Percentiles rank a stretch among this genome's conserved stretches.
phyloP scores from a whole-genome alignment of 176 grass and related monocot genomes.

The Canna indica region DNA sequence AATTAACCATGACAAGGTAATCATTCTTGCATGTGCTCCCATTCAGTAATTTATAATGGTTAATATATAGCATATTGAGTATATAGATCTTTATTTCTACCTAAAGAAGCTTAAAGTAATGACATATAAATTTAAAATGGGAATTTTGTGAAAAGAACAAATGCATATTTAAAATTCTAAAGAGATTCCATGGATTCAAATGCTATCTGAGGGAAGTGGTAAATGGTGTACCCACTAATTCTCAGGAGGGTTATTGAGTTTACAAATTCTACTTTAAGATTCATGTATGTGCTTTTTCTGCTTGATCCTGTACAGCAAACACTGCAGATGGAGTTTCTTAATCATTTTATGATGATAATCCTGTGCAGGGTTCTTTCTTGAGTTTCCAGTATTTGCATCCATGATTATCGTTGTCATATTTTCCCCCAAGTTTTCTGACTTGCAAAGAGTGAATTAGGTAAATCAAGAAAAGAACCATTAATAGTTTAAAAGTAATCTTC shows the following conservation, averaged over 20 bases:
- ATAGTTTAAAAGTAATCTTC: too few species aligned
- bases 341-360: background rate
- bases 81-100: background rate
- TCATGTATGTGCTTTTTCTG: background rate
- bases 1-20: conserved; percentile 92
- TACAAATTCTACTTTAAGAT: background rate
- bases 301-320: background rate
- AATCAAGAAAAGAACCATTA: background rate
- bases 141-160: background rate
- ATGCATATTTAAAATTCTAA: background rate
- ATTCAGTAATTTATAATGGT: background rate
- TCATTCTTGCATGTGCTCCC: conserved; percentile 5
- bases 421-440: background rate
- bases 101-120: background rate
- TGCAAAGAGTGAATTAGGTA: background rate
- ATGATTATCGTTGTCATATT: background rate
- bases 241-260: background rate
- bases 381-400: too few species aligned
- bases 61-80: background rate
- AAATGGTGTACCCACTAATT: too few species aligned
- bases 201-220: too few species aligned
- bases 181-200: too few species aligned
- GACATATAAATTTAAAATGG: background rate
- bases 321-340: background rate
- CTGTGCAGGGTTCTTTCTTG: background rate